Evolutionary conservation across 768 basidiomycete genomes (phyloP), one percentile per base, ranked within the genome.

Genomic region (Cystofilobasidium ferigula): DNA sequence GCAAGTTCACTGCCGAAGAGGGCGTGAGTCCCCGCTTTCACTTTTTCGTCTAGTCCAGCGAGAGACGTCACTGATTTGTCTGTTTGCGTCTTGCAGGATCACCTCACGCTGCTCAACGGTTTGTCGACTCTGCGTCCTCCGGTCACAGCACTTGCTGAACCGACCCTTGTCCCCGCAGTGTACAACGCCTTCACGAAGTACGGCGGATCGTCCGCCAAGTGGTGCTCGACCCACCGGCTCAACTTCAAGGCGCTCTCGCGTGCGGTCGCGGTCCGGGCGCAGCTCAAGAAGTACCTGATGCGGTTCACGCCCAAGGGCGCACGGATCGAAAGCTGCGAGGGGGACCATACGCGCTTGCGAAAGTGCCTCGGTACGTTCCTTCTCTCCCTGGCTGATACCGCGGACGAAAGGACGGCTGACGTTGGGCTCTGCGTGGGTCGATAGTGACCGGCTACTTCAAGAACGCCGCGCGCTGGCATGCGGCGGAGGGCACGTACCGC

Each of bases 1-100:
- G 95, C 64, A 98, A 98, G 74, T 98, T 98, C 72, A 98, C 91
- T 0, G 91, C 93, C 0, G 93, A 98, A 76, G 95, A 99, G 82
- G 95, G 95, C 72, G 91, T 91, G 68, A 72, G 82, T 78, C 10
- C 30, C 8, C 51, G 16, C 34, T 12, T 38, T 30, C 40, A n/a
- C 22, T 62, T 51, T 35, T 20, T 58, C 26, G 0, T 28, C 28
- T 22, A 9, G 26, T 20, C 45, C 47, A 26, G 18, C 9, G 40
- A 12, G n/a, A n/a, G 10, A 14, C 34, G 10, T 57, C 57, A 30
- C 47, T 24, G 24, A 26, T 22, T 57, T 18, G 30, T 16, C 10
- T 22, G 48, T 16, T 18, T 36, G 53, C 40, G 38, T 54, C 20
- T 18, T 40, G 4, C 71, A 94, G 91, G 95, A 99, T 73, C 95